Evolutionary conservation across 2,329 filamentous ascomycete species (phyloP), one percentile per base, ranked within the genome.

Genomic region (Scolecobasidium constrictum): DNA sequence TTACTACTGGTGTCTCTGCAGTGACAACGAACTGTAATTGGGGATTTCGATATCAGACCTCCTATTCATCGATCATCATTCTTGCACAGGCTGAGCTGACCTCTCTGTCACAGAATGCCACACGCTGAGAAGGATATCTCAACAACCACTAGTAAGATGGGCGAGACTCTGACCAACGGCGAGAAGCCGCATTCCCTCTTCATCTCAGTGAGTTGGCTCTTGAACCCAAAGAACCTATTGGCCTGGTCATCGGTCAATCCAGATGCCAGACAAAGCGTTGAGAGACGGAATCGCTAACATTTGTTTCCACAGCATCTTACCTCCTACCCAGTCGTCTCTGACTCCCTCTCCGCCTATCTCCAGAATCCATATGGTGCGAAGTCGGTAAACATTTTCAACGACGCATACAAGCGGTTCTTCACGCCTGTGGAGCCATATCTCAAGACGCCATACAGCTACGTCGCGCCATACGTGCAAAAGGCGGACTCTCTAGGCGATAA

Each of bases 401-500:
- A 78, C 47, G 80, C 81, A 54, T 94, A 88, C 71, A 69, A 78
- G 57, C 78, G 75, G 21, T 73, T 94, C 55, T 81, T 82, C 59
- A 81, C 80, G 52, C 86, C 87, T 16, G 66, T 94, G 49, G 66
- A 90, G 43, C 83, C 85, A 20, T 86, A 86, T 65, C 68, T 95
- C 53, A 64, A 78, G 54, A 83, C 75, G 53, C 87, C 88, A 26
- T 90, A 86, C 68, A 72, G 76, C 57, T 92, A 85, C 60, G 75
- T 94, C 49, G 79, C 80, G 41, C 88, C 90, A 1, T 95, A 95
- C 64, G 75, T 94, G 50, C 71, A 77, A 60, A 86, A 81, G 62
- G 88, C 80, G 56, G 92, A 96, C 60, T 61, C 58, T 52, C 53
- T 63, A 16, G 61, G 57, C 49, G 61, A 64, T 50, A 51, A 46